phyloP scores from a whole-genome alignment of 495 filamentous ascomycete species.

The Evernia prunastri region DNA sequence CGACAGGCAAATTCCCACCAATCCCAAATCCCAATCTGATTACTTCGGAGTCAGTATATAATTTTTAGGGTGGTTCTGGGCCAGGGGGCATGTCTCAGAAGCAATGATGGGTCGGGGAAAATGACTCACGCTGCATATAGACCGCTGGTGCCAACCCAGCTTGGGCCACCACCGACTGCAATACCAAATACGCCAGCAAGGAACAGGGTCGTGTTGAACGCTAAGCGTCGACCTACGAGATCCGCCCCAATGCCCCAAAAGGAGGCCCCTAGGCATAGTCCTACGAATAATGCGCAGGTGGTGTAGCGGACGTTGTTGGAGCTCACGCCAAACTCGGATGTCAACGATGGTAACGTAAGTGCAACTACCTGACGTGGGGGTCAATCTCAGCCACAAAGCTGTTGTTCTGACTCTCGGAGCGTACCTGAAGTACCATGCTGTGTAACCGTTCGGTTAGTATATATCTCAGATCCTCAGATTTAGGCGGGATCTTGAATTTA shows the following conservation, averaged over 20 bases:
- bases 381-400: background rate
- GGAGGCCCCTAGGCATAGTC: conserved; percentile 51
- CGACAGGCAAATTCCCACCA: conserved; percentile 52
- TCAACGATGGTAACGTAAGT: conserved; percentile 46
- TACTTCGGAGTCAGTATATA: too few relatives aligned
- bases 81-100: too few relatives aligned
- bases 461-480: background rate
- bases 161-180: conserved; percentile 45
- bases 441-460: conserved; percentile 2
- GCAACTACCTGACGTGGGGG: conserved; percentile 42
- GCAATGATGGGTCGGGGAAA: too few relatives aligned
- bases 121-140: conserved; percentile 44
- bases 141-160: conserved; percentile 46
- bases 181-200: conserved; percentile 51
- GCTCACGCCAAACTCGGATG: conserved; percentile 48
- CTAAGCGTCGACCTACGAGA: conserved; percentile 50
- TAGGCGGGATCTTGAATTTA: conserved; percentile 27
- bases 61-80: too few relatives aligned
- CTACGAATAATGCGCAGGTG: conserved; percentile 49
- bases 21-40: conserved; percentile 53
- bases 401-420: background rate
- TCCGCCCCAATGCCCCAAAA: conserved; percentile 57
- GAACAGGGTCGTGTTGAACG: conserved; percentile 54
- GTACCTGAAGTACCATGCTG: conserved; percentile 16
- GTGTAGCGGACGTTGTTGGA: conserved; percentile 46